Base-by-base conservation (phyloP, 176 grass and related monocot species). In the Themeda triandra region DNA sequence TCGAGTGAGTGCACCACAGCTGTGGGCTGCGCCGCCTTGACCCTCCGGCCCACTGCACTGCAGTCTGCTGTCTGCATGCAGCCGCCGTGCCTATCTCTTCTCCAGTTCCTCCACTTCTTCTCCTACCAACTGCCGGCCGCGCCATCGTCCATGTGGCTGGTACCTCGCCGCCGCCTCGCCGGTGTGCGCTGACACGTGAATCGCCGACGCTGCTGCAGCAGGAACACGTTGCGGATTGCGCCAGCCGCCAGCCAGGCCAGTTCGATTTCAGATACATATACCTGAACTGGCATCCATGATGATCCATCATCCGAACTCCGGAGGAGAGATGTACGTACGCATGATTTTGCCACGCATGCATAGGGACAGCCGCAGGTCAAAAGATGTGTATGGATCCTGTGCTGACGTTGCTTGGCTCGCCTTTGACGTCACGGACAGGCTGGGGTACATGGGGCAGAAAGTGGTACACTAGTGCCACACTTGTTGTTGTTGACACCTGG, bases 371-470 rank as follows among this genome's bases (percentile, higher is more conserved):
- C 46, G 46, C 48, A 51, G 14, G 48, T 51, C 48, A 51, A 51
- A 0, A 60, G 23, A 60, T 60, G 23, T 23, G 29, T 10, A 64
- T 77, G 71, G 25, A 19, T 79, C 19, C 2, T 13, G 44, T 71
- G 54, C 15, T 79, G 51, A 49, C 80, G 40, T 10, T 59, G 51
- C 12, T 28, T 13, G 33, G 31, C 32, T 78, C 59, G 44, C 23
- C 23, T 71, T 86, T 71, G 35, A 62, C 62, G 80, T 70, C 58
- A 44, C 31, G 8, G 31, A 32, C 77, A 89, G 69, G 11, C 73
- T 69, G 69, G 75, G 33, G 45, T 80, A 45, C 39, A n/a, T 25
- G 7, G 24, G 25, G 13, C 68, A 17, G 6, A 23, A 23, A 11
- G 10, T 1, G 62, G 6, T 4, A 33, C 18, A 45, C 49, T 53